Percentiles rank a stretch among this genome's conserved stretches.
These are phyloP conservation scores for Pseudogymnoascus sp. DNA, from an alignment of 2,329 filamentous ascomycete species.

Conservation along the genomic window DNA sequence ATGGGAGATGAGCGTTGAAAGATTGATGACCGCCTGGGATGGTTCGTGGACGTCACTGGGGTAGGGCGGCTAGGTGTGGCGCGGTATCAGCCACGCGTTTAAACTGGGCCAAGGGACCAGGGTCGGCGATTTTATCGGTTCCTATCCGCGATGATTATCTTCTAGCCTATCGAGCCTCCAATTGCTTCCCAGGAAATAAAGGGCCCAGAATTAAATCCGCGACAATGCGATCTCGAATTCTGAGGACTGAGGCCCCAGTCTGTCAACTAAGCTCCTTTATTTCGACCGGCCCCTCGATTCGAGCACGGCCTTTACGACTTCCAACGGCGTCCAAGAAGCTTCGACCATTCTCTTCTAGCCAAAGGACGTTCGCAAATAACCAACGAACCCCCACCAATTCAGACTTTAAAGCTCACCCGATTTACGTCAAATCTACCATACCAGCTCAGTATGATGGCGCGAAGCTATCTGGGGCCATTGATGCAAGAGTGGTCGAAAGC, in stretches of 20 bases:
- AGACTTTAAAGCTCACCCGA: not conserved
- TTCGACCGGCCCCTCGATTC: slow-evolving; percentile 13
- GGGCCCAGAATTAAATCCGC: not conserved
- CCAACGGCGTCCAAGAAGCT: slow-evolving; percentile 16
- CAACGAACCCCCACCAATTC: not conserved
- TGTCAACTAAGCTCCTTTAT: slow-evolving; percentile 41
- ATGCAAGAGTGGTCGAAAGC: slow-evolving; percentile 19
- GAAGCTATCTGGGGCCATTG: slow-evolving; percentile 5
- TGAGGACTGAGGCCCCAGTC: slow-evolving; percentile 30
- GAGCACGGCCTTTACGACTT: slow-evolving; percentile 12
- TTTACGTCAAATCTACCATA: not conserved
- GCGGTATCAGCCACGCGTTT: slow-evolving; percentile 8
- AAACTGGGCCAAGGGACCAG: slow-evolving; percentile 3
- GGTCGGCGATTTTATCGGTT: slow-evolving; percentile 5
- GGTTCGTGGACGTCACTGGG: slow-evolving; percentile 11
- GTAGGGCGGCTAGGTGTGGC: slow-evolving; percentile 7
- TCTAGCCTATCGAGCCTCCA: slow-evolving; percentile 1
- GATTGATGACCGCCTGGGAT: slow-evolving; percentile 9
- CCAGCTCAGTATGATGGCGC: slow-evolving; percentile 1
- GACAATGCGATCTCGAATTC: slow-evolving; percentile 36
- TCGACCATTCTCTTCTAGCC: slow-evolving; percentile 20
- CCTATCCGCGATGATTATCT: not conserved
- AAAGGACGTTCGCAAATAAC: slow-evolving; percentile 15
- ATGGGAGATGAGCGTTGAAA: slow-evolving; percentile 1
- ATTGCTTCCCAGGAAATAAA: not conserved